Evolutionary conservation across 2,329 filamentous ascomycete genomes (phyloP), one percentile per base, ranked within the genome.

Genomic region (Chaetomium sp.): DNA sequence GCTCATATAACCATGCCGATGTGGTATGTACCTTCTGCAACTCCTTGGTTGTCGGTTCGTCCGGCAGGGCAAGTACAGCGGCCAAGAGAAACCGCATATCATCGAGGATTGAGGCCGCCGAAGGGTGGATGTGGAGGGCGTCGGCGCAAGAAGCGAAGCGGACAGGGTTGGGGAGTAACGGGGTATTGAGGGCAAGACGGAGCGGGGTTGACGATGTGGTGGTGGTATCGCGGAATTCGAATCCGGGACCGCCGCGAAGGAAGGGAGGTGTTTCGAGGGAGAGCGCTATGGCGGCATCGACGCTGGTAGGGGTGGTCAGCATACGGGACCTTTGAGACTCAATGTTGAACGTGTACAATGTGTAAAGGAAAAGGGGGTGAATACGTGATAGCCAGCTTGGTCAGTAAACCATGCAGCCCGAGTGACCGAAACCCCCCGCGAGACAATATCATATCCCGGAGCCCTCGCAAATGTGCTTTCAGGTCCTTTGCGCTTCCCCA

Each of bases 91-190:
- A 73, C 4, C 78, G 72, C 66, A 79, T 73, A 49, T 78, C 74
- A 53, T 81, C 79, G 2, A 81, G 72, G 51, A 81, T 76, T 11
- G 72, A 69, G 4, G 77, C 76, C 1, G 76, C 76, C 50, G 69
- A 67, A 1, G 69, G 67, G 50, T 79, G 74, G n/a, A 81, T 66
- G n/a, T 69, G 67, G 2, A 79, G 65, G 0, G 71, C 68, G 9
- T 71, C 69, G 33, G 69, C 69, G 19, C 71, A 76, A 36, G 70
- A 70, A 5, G 68, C 62, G 61, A 80, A 80, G 0, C 70, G 67
- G 1, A 71, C 70, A 57, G 74, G 71, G 4, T 70, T 66, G 1
- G 71, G 69, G 2, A 79, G 67, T 2, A 81, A 67, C 1, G 78
- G 79, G 0, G 76, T 75, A 62, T 76, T 79, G 58, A 78, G 71